Percentiles rank a stretch among this genome's conserved stretches.
Conservation (phyloP, 345 rosid genomes). For the Rubroshorea leprosula region DNA sequence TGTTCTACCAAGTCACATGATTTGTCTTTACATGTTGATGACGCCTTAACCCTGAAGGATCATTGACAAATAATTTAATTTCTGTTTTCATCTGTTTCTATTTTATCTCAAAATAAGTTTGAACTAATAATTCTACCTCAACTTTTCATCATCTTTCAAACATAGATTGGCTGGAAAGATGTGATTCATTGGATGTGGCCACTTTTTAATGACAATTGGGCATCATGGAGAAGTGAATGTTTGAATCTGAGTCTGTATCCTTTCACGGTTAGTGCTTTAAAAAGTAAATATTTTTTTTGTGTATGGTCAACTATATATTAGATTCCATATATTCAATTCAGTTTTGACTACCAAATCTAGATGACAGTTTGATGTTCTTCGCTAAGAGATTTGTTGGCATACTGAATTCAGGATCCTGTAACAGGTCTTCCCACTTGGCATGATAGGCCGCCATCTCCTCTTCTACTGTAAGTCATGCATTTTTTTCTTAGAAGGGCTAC, state of each 20-base stretch:
- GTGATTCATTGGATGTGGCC: slow-evolving; percentile 99
- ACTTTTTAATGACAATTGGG: slow-evolving; percentile 72
- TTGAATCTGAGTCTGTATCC: slow-evolving; percentile 75
- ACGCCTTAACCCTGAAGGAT: background rate
- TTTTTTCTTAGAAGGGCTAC: background rate
- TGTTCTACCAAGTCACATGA: slow-evolving; percentile 4
- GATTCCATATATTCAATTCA: background rate
- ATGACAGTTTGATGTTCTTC: slow-evolving; percentile 10
- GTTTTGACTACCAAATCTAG: background rate
- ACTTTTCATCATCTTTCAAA: background rate
- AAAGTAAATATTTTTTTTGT: slow-evolving; percentile 1
- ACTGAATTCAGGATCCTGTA: slow-evolving; percentile 68
- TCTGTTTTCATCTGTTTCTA: background rate
- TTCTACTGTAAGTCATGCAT: slow-evolving; percentile 54
- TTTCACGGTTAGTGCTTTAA: slow-evolving; percentile 50
- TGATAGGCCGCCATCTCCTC: slow-evolving; percentile 52
- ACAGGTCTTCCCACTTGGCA: slow-evolving; percentile 80
- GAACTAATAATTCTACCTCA: background rate
- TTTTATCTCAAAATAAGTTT: slow-evolving; percentile 7
- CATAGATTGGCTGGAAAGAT: slow-evolving; percentile 77
- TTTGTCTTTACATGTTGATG: background rate
- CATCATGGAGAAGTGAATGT: slow-evolving; percentile 69
- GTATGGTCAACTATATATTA: background rate
- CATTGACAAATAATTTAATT: background rate
- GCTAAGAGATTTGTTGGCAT: slow-evolving; percentile 2